A percentile compares a stretch with the other conserved stretches of the same genome.
These are phyloP conservation scores for Fusarium sublunatum DNA, from an alignment of 2,329 filamentous ascomycete genomes.

Conservation along the genomic window DNA sequence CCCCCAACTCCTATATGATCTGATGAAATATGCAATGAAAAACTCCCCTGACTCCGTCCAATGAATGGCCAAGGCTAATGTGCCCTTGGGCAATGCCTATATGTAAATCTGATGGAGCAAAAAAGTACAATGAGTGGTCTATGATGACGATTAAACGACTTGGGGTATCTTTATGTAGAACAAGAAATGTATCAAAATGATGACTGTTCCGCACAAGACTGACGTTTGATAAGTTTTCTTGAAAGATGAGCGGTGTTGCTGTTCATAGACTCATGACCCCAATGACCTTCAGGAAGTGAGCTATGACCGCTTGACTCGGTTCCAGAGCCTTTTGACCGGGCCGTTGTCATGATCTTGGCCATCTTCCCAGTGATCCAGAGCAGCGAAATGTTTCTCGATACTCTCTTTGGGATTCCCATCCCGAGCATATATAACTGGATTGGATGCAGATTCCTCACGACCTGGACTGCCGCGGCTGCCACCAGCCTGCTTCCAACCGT, in stretches of 20 bases:
- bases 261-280: not conserved
- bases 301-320: slow-evolving; percentile 64
- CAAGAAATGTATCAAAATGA: slow-evolving; percentile 14
- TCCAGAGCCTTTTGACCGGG: slow-evolving; percentile 73
- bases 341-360: slow-evolving; percentile 56
- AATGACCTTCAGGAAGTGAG: not conserved
- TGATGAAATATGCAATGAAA: slow-evolving; percentile 3
- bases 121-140: slow-evolving; percentile 14
- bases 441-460: slow-evolving; percentile 49
- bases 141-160: slow-evolving; percentile 36
- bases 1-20: slow-evolving; percentile 20
- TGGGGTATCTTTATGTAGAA: slow-evolving; percentile 40
- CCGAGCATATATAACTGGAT: slow-evolving; percentile 42
- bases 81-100: slow-evolving; percentile 23
- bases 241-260: not conserved
- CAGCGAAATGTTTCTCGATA: slow-evolving; percentile 64
- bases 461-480: slow-evolving; percentile 58
- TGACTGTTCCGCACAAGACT: slow-evolving; percentile 9
- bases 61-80: slow-evolving; percentile 26
- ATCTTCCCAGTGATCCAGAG: slow-evolving; percentile 62
- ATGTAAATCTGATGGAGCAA: slow-evolving; percentile 12
- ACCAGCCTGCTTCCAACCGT: slow-evolving; percentile 69
- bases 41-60: slow-evolving; percentile 42
- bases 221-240: slow-evolving; percentile 4
- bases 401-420: slow-evolving; percentile 60